Evolutionary conservation across 2,329 filamentous ascomycete genomes (phyloP).

Genomic region (Epichloe elymi): DNA sequence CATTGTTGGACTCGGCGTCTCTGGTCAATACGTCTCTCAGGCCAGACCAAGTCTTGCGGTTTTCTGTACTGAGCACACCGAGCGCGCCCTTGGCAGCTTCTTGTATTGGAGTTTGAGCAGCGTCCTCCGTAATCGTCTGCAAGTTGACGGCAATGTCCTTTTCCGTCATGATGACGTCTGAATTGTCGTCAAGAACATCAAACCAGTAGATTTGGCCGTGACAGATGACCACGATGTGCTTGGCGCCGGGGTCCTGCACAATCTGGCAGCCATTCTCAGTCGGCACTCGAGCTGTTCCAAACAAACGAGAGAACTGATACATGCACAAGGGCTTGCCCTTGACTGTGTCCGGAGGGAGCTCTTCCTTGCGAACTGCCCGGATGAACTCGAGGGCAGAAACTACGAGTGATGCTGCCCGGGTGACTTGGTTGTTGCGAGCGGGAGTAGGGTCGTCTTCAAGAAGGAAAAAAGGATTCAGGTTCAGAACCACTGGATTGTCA

Average conservation of each 20-base stretch:
- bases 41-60: slow-evolving; percentile 90
- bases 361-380: slow-evolving; percentile 80
- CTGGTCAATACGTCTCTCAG: slow-evolving; percentile 76
- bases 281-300: slow-evolving; percentile 87
- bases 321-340: slow-evolving; percentile 82
- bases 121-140: slow-evolving; percentile 84
- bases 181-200: slow-evolving; percentile 87
- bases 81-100: slow-evolving; percentile 91
- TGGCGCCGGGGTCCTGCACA: slow-evolving; percentile 83
- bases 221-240: slow-evolving; percentile 85
- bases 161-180: slow-evolving; percentile 93
- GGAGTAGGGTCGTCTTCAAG: slow-evolving; percentile 96
- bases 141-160: slow-evolving; percentile 86
- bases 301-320: slow-evolving; percentile 94
- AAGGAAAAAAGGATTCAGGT: slow-evolving; percentile 90
- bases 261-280: slow-evolving; percentile 94
- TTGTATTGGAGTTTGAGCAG: slow-evolving; percentile 76
- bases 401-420: slow-evolving; percentile 80
- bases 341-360: slow-evolving; percentile 77
- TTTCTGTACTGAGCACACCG: slow-evolving; percentile 90
- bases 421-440: slow-evolving; percentile 91
- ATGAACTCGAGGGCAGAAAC: slow-evolving; percentile 87
- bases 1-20: slow-evolving; percentile 83
- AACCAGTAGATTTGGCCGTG: slow-evolving; percentile 99
- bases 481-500: slow-evolving; percentile 93